Evolutionary conservation across 805 yeast species (phyloP).

Genomic region (Suhomyces sp.): DNA sequence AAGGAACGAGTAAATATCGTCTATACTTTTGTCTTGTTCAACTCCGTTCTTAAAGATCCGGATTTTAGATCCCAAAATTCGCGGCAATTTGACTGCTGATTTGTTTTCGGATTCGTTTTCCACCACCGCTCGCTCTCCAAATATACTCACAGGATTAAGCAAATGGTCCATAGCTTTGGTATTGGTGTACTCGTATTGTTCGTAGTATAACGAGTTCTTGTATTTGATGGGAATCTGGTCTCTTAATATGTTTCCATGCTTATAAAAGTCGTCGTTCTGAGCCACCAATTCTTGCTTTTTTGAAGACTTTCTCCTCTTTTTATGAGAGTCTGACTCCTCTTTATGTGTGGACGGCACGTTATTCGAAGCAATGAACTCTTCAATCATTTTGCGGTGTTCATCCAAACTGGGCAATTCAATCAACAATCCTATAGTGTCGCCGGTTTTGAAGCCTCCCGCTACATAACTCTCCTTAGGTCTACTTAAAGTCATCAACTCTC

Average conservation of each 20-base stretch:
- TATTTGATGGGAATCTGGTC: conserved; percentile 88
- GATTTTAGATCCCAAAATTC: conserved; percentile 56
- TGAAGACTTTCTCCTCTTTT: conserved; percentile 13
- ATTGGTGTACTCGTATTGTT: conserved; percentile 74
- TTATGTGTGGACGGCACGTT: background rate
- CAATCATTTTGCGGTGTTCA: conserved; percentile 43
- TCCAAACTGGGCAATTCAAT: conserved; percentile 60
- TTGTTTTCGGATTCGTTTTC: conserved; percentile 12
- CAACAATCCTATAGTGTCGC: conserved; percentile 81
- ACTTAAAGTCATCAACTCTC: conserved; percentile 73
- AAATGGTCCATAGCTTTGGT: conserved; percentile 72
- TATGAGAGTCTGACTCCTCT: conserved; percentile 7
- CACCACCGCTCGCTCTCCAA: conserved; percentile 63
- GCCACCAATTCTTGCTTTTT: conserved; percentile 11
- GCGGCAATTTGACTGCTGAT: conserved; percentile 29
- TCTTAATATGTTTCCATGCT: conserved; percentile 50
- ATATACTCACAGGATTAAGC: conserved; percentile 66
- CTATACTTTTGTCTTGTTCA: conserved; percentile 60
- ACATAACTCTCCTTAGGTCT: conserved; percentile 51
- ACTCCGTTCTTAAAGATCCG: conserved; percentile 77
- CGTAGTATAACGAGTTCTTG: conserved; percentile 74
- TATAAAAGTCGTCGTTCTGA: conserved; percentile 8
- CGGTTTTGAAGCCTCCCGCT: conserved; percentile 51
- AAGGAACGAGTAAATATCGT: conserved; percentile 65
- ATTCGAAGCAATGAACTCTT: conserved; percentile 15